Base-by-base conservation (phyloP, 306 rosid species). In the Quercus mongolica region DNA sequence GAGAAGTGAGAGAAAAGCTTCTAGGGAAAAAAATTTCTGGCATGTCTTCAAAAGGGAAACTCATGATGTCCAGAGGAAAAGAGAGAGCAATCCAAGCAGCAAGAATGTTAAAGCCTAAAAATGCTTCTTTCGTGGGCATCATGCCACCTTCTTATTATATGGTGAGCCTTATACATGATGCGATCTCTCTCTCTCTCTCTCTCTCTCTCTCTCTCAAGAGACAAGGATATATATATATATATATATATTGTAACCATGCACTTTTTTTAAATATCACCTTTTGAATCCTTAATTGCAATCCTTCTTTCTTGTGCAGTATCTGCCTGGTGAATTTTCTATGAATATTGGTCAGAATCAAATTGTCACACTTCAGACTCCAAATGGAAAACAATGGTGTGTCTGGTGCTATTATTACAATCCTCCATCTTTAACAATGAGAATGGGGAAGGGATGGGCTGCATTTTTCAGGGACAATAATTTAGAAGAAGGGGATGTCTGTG, bases 401-500 rank as follows among this genome's bases (percentile, higher is more conserved):
- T 3, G 0, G n/a, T 82, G 78, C 69, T 35, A 0, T 4, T n/a
- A 1, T 11, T 4, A 26, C 5, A 9, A 23, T 0, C 4, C 6
- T 59, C 2, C 30, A 9, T 9, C 5, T 12, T 21, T 8, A 9
- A 11, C 0, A 0, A 3, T 5, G 68, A 38, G 8, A 68, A 49
- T 15, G 7, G 63, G 56, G 21, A 31, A 5, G 51, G 89, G 89
- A 15, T 80, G 87, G 83, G 0, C 0, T 4, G 10, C 28, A 7
- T 83, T 88, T 73, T 13, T 2, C 2, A 75, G 1, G 58, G 84
- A 73, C 5, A 75, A 67, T 44, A 14, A 61, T 5, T 69, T 88
- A 71, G 11, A 73, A 59, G 11, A 0, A 3, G 86, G 89, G 14
- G 93, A 87, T 75, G 69, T 70, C 20, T 80, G 86, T 74, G 78